phyloP scores from a whole-genome alignment of 371 early-diverging fungal species.

The Rhizopus arrhizus region DNA sequence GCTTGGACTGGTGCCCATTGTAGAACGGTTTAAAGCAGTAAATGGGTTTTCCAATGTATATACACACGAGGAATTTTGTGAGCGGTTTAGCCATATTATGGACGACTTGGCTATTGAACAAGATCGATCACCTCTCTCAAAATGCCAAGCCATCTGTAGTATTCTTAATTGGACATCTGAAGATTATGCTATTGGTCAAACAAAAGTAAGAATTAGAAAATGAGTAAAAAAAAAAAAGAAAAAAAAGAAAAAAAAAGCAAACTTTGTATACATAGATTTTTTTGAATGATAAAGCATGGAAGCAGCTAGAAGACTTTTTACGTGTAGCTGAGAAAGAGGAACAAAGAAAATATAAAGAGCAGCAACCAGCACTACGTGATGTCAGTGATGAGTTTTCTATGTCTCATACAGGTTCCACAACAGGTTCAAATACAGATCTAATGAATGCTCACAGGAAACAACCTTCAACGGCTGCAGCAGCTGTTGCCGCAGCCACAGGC shows the following conservation, averaged over 20 bases:
- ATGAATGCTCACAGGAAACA: neutral
- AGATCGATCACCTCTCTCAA: constrained; percentile 2
- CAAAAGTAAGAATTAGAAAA: constrained; percentile 26
- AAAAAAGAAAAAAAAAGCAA: neutral
- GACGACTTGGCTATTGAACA: constrained; percentile 22
- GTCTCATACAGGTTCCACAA: constrained; percentile 27
- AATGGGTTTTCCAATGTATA: constrained; percentile 55
- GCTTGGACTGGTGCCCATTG: constrained; percentile 54
- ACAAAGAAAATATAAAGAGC: constrained; percentile 20
- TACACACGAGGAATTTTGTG: constrained; percentile 56
- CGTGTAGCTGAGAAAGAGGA: constrained; percentile 35
- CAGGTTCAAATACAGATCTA: constrained; percentile 24
- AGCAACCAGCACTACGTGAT: constrained; percentile 19
- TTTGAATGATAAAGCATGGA: constrained; percentile 69
- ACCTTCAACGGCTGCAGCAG: neutral
- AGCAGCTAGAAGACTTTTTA: constrained; percentile 64
- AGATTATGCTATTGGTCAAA: constrained; percentile 68
- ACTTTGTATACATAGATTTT: constrained; percentile 50
- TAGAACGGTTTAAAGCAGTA: constrained; percentile 41
- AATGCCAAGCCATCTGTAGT: constrained; percentile 13
- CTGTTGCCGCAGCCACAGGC: neutral
- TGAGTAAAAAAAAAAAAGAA: neutral
- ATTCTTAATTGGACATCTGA: constrained; percentile 39
- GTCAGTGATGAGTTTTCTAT: constrained; percentile 23
- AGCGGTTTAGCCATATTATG: constrained; percentile 64